Evolutionary conservation across 1,139 yeast species (phyloP), one percentile per base, ranked within the genome.

Genomic region (Eremothecium cymbalariae): DNA sequence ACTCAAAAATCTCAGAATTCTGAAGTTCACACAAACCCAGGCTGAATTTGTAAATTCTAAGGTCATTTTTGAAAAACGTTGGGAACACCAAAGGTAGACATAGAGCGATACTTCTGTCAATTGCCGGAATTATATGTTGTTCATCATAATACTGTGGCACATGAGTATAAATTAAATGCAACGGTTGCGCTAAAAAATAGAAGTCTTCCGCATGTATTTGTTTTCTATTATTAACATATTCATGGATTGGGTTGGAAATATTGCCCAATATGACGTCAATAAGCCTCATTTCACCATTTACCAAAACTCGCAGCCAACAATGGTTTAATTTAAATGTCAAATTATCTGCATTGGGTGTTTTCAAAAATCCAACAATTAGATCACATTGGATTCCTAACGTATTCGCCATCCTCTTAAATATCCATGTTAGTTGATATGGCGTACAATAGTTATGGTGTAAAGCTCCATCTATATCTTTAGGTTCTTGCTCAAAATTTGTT

Each of bases 41-140:
- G 55, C 84, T 82, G 59, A 72, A 88, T 53, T 76, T 79, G 43
- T 73, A 63, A 40, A 86, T 68, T 39, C 65, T 65, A 26, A 88
- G 55, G 2, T 67, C 65, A 47, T 74, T 72, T 27, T 64, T 66
- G 57, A 80, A 74, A 46, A 80, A 85, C 1, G 88, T 82, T 2
- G 95, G 90, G 51, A 85, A 84, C 11, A 82, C 75, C 29, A 94
- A 69, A 0, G 97, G 98, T 34, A 88, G 63, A 32, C 86, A 74
- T 43, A 85, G 68, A 12, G 93, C 90, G 25, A 81, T 75, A 43
- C 74, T 70, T 31, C 83, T 81, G 43, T 83, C 86, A 40, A 90
- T 63, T 3, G 94, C 84, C 7, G 96, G 96, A 20, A 74, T 70
- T 11, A 88, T 74, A 60, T 83, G 95, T 57, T 90, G 97, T 43